Conservation (phyloP, 768 basidiomycete genomes). For the Amanita molliuscula region DNA sequence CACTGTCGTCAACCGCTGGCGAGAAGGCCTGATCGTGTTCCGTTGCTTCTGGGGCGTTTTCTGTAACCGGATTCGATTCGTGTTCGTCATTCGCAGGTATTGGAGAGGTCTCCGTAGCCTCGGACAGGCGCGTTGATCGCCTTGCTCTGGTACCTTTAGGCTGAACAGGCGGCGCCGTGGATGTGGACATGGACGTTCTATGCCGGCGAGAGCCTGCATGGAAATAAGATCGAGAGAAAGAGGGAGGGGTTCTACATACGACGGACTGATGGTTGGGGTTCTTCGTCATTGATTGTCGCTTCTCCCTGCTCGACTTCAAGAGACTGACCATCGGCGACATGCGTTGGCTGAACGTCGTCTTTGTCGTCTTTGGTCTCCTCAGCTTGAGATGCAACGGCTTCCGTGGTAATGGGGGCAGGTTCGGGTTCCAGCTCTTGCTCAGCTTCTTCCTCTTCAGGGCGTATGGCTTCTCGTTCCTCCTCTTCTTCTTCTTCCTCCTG, state of each 20-base stretch:
- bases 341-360: background rate
- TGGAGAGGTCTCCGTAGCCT: constrained; percentile 15
- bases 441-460: constrained; percentile 4
- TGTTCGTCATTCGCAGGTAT: constrained; percentile 13
- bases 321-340: background rate
- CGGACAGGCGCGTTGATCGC: constrained; percentile 19
- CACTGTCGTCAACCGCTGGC: constrained; percentile 15
- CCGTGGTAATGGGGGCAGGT: background rate
- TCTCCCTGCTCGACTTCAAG: constrained; percentile 11
- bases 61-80: constrained; percentile 16
- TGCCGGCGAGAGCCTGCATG: constrained; percentile 21
- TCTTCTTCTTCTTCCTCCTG: constrained; percentile 7
- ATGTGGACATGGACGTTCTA: constrained; percentile 25
- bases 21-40: constrained; percentile 24
- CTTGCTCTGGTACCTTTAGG: constrained; percentile 19
- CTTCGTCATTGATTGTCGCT: constrained; percentile 20
- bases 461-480: constrained; percentile 6
- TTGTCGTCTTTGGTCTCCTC: background rate
- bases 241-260: constrained; percentile 17
- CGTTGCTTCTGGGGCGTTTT: constrained; percentile 16
- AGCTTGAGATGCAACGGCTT: background rate
- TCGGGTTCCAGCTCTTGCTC: constrained; percentile 3
- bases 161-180: constrained; percentile 18
- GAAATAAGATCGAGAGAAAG: background rate
- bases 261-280: constrained; percentile 22